A percentile compares a stretch with the other conserved stretches of the same genome.
Evolutionary conservation across 257 asterid species (phyloP).

Genomic region (Cordia subcordata): DNA sequence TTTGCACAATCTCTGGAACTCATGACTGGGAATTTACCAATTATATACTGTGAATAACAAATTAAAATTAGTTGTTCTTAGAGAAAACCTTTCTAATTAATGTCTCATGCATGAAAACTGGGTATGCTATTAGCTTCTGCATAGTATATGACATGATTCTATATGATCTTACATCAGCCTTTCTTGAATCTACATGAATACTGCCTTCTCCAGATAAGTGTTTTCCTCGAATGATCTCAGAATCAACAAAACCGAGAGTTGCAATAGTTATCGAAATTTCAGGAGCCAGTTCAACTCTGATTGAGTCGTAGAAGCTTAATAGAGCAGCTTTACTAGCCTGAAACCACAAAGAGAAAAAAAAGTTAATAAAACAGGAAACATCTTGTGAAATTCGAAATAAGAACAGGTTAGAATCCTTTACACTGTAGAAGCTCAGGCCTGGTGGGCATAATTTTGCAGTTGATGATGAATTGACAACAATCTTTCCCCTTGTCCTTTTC

Average conservation of each 20-base stretch:
- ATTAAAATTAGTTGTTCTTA: too few relatives aligned
- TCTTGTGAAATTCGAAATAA: too few relatives aligned
- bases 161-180: neutral
- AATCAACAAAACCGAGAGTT: slow-evolving; percentile 17
- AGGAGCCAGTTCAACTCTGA: slow-evolving; percentile 18
- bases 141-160: too few relatives aligned
- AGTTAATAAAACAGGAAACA: neutral
- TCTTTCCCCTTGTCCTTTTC: neutral
- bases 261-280: slow-evolving; percentile 23
- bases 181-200: neutral
- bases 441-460: neutral
- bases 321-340: slow-evolving; percentile 26
- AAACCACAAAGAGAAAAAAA: neutral
- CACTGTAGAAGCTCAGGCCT: slow-evolving; percentile 6
- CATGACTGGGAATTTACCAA: slow-evolving; percentile 11
- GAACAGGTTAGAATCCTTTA: neutral
- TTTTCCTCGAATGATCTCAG: slow-evolving; percentile 21
- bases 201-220: slow-evolving; percentile 6
- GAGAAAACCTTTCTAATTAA: too few relatives aligned
- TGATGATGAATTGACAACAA: neutral
- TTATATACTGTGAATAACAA: slow-evolving; percentile 2
- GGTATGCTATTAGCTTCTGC: too few relatives aligned
- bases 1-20: slow-evolving; percentile 17
- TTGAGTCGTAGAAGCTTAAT: slow-evolving; percentile 15
- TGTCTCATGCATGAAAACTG: too few relatives aligned